Base-by-base conservation (phyloP, 805 yeast species). In the Jamesozyma gamospora region DNA sequence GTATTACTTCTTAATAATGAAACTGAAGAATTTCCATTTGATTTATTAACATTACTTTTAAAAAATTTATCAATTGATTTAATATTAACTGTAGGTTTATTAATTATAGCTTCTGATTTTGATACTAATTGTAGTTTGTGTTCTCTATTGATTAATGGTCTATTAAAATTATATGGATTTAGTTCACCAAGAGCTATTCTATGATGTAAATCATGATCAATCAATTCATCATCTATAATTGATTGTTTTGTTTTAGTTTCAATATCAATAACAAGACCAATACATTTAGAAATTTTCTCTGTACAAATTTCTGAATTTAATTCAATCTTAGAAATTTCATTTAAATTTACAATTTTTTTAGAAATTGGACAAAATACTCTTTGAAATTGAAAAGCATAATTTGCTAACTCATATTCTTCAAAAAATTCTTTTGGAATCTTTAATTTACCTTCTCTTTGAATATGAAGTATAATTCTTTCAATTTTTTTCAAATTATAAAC, bases 311-410 rank as follows among this genome's bases (percentile, higher is more conserved):
- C 18, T 5, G 26, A 39, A 2, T 50, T 37, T 2, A 53, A 39
- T 4, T 55, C 52, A 3, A 56, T 63, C 1, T 57, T 62, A 0
- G 82, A 79, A 11, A 79, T 64, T 3, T 70, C 72, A 48, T 74
- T 75, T 47, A 90, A 64, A 27, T 84, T 74, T 1, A 70, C 67
- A n/a, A 85, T 62, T 29, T 50, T 38, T 31, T 67, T 51, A 1
- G 53, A 44, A 2, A 58, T 36, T 0, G 95, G 94, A 55, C 88
- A 75, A 60, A 76, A 90, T 1, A 92, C 96, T 45, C 94, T 71
- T 57, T 87, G 96, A 56, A 67, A 82, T 52, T 72, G 79, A 57
- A 92, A 92, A 11, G 96, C 90, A 32, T 78, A 66, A 44, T 74
- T 71, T 0, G 98, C 97, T 35, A 67, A 65, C 26, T 63, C 54